phyloP scores from a whole-genome alignment of 2,329 filamentous ascomycete species.

The Monosporascus sp. region DNA sequence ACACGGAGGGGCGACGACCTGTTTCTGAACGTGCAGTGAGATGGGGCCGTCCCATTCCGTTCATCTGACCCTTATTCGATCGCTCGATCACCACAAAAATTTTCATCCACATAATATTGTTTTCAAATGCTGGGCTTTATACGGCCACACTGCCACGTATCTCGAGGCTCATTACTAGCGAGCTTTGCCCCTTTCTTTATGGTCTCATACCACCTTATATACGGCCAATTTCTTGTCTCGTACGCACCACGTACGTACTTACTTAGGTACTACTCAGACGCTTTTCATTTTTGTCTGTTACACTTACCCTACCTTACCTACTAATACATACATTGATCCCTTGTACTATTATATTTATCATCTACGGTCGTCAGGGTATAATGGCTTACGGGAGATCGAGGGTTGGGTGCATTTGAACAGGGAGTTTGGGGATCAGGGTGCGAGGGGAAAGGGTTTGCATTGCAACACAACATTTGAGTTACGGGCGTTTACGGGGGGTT shows the following conservation, averaged over 20 bases:
- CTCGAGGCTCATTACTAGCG: not conserved
- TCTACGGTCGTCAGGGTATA: not conserved
- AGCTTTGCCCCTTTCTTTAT: too few relatives aligned
- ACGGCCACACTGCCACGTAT: not conserved
- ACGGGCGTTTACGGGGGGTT: too few relatives aligned
- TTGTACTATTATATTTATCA: not conserved
- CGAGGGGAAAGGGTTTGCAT: too few relatives aligned
- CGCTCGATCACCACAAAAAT: not conserved
- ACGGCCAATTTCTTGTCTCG: not conserved
- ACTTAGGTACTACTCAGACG: not conserved
- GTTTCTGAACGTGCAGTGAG: slow-evolving; percentile 50
- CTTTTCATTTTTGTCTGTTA: not conserved
- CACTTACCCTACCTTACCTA: too few relatives aligned
- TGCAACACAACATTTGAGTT: too few relatives aligned
- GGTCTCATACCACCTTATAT: not conserved
- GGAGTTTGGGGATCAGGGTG: not conserved
- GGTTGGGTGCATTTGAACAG: not conserved
- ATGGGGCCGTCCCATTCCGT: not conserved
- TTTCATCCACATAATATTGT: not conserved
- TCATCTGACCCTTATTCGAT: not conserved
- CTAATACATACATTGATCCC: not conserved
- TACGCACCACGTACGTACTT: not conserved
- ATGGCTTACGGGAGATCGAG: not conserved
- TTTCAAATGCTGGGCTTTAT: not conserved
- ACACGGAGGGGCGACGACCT: slow-evolving; percentile 62